Evolutionary conservation across 1,284 basidiomycete species (phyloP).

Genomic region (Wallemia mellicola): DNA sequence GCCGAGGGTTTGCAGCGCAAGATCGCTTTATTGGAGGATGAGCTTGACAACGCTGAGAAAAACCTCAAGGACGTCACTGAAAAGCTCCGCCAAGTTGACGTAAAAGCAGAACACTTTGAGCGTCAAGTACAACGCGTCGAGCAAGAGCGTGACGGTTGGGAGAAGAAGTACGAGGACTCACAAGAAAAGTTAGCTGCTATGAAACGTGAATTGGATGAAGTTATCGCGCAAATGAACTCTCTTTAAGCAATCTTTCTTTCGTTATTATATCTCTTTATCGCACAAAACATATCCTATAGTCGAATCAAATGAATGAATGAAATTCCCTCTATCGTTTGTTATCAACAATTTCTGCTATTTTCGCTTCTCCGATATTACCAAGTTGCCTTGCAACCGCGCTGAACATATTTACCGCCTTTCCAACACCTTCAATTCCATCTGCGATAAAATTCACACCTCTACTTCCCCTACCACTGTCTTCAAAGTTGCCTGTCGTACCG

Average conservation of each 20-base stretch:
- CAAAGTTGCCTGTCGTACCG: constrained; percentile 18
- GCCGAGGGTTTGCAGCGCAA: constrained; percentile 56
- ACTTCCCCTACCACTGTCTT: not conserved
- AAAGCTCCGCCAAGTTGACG: constrained; percentile 85
- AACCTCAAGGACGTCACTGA: constrained; percentile 88
- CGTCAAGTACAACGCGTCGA: constrained; percentile 62
- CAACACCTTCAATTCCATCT: not conserved
- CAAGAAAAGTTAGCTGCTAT: constrained; percentile 40
- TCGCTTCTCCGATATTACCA: not conserved
- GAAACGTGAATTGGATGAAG: constrained; percentile 64
- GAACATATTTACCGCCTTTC: not conserved
- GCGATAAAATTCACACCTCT: not conserved
- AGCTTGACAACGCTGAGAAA: constrained; percentile 86
- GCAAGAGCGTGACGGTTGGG: constrained; percentile 74
- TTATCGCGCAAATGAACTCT: constrained; percentile 49
- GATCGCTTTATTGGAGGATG: constrained; percentile 73
- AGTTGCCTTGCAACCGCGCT: not conserved
- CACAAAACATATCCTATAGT: not conserved
- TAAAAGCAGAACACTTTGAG: constrained; percentile 98
- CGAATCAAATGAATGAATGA: not conserved
- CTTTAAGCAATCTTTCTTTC: constrained; percentile 22
- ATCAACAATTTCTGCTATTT: not conserved
- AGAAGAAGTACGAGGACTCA: constrained; percentile 74
- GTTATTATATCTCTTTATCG: not conserved
- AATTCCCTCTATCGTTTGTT: not conserved